Evolutionary conservation across 352 stramenopile species (phyloP).

Genomic region (Elongisporangium anandrum): DNA sequence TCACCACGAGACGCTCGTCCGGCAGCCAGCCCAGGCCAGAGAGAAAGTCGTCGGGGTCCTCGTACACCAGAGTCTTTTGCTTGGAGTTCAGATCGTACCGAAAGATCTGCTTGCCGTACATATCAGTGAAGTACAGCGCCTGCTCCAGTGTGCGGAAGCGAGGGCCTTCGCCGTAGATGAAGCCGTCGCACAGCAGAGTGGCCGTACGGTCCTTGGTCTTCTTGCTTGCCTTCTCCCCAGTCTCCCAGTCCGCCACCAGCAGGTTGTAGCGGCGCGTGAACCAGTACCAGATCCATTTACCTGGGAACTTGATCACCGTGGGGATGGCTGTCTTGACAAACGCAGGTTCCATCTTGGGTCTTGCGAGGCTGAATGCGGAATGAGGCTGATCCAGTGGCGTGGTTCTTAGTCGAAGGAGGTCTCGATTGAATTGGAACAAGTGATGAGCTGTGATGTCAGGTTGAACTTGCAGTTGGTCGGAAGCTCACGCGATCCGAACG

Average conservation of each 20-base stretch:
- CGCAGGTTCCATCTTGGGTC: not conserved
- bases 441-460: too few relatives aligned
- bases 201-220: constrained; percentile 23
- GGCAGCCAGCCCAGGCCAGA: constrained; percentile 62
- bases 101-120: constrained; percentile 53
- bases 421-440: too few relatives aligned
- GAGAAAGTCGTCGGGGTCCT: constrained; percentile 38
- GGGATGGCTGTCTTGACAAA: not conserved
- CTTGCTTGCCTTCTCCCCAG: not conserved
- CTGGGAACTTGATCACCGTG: constrained; percentile 12
- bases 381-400: not conserved
- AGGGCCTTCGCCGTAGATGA: constrained; percentile 54
- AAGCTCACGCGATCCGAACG: too few relatives aligned
- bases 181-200: constrained; percentile 16
- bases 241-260: constrained; percentile 1
- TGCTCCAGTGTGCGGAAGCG: constrained; percentile 47
- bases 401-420: too few relatives aligned
- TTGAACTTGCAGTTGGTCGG: too few relatives aligned
- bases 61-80: constrained; percentile 31
- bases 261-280: constrained; percentile 13
- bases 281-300: constrained; percentile 22
- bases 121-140: constrained; percentile 67
- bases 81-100: constrained; percentile 47
- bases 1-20: constrained; percentile 56
- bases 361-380: not conserved